Base-by-base conservation (phyloP, 768 basidiomycete species). In the Hygrocybe punicea region DNA sequence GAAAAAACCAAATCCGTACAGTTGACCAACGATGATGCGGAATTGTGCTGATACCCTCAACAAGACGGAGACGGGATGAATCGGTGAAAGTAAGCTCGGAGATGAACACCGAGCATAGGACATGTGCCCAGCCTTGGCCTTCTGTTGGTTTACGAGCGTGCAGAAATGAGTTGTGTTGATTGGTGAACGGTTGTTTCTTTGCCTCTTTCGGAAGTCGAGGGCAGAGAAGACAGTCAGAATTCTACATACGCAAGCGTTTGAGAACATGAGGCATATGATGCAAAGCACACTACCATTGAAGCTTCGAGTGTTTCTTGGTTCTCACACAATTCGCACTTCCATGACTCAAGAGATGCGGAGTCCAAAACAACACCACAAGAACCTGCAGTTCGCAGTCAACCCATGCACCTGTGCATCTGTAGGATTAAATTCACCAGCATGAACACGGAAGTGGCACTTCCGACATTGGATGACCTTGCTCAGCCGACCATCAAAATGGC, bases 91-190 rank as follows among this genome's bases (percentile, higher is more conserved):
- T 79, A n/a, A 94, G 73, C 64, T 98, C 95, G 3, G 87, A 87
- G 25, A 85, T 83, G 73, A 93, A 98, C 1, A 91, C 84, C 2
- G 94, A 84, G 74, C 96, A 98, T 3, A 97, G 72, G 33, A 94
- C 78, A 68, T 98, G 96, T 0, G 85, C 86, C 94, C 94, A 97
- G 55, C 89, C 87, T 69, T 92, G 88, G 9, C 92, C 91, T 74
- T 97, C 94, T 0, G 94, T 96, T 6, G 91, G 91, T 66, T 95
- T 96, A 67, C 84, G 85, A 40, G 85, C 84, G 55, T 91, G 81
- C 56, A 94, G 73, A 67, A 80, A 95, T 29, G 78, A 80, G 63
- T 87, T 83, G 4, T 82, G 63, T 4, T 82, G 74, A 39, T 83
- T 80, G 51, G 76, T 73, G 25, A 75, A 70, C 5, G 70, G 66